A percentile compares a stretch with the other conserved stretches of the same genome.
phyloP scores from a whole-genome alignment of 139 green algal species.

The Coelastrella sp. region DNA sequence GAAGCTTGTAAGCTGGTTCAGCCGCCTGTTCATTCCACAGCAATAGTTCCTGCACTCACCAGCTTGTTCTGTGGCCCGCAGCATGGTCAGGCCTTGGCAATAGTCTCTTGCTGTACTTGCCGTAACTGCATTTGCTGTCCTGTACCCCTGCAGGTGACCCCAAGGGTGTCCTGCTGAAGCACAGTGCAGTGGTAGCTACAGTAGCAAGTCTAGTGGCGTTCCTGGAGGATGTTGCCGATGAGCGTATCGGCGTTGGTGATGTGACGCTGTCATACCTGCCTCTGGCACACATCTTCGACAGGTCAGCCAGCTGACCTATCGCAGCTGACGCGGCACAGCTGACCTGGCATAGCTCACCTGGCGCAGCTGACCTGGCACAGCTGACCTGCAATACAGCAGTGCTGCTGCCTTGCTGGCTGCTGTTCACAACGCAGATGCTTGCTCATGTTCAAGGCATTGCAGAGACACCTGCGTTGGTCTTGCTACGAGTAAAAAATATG shows the following conservation, averaged over 20 bases:
- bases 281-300: conserved; percentile 95
- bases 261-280: conserved; percentile 78
- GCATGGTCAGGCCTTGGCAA: neutral
- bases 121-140: neutral
- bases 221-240: conserved; percentile 77
- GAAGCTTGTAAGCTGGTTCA: neutral
- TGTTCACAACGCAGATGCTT: too few species aligned
- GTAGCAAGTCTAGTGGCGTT: conserved; percentile 57
- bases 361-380: too few species aligned
- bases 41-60: too few species aligned
- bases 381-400: too few species aligned
- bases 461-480: neutral
- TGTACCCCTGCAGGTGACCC: conserved; percentile 57
- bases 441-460: too few species aligned
- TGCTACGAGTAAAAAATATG: neutral
- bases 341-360: too few species aligned
- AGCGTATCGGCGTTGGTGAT: conserved; percentile 73
- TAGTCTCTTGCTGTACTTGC: too few species aligned
- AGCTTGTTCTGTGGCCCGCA: neutral
- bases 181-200: conserved; percentile 73
- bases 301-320: conserved; percentile 43
- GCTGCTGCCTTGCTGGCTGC: too few species aligned
- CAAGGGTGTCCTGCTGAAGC: conserved; percentile 90
- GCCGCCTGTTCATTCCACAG: neutral
- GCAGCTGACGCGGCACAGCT: too few species aligned